phyloP scores from a whole-genome alignment of 495 filamentous ascomycete genomes.

The Aspergillus cavernicola region DNA sequence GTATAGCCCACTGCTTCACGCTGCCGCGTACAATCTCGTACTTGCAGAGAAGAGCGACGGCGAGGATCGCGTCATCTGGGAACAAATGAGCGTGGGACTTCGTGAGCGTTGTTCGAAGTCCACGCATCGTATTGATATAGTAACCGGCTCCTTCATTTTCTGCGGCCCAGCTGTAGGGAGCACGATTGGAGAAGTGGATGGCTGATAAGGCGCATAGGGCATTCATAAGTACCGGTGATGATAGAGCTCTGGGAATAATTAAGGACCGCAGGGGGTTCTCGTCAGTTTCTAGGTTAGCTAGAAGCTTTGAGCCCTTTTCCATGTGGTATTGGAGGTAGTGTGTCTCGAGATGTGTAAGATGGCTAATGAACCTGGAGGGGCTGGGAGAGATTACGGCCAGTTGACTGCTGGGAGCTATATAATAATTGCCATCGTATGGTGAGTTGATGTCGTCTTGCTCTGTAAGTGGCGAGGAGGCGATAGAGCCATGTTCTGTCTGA shows the following conservation, averaged over 20 bases:
- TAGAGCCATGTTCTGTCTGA: background rate
- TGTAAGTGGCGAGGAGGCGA: background rate
- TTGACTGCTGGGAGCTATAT: too few relatives aligned
- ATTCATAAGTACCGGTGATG: slow-evolving; percentile 41
- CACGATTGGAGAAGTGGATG: slow-evolving; percentile 40
- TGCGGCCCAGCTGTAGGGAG: slow-evolving; percentile 22
- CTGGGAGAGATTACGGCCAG: slow-evolving; percentile 1
- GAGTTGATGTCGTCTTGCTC: background rate
- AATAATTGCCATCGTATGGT: too few relatives aligned
- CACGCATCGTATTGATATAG: slow-evolving; percentile 37
- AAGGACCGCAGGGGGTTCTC: slow-evolving; percentile 41
- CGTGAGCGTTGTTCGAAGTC: slow-evolving; percentile 28
- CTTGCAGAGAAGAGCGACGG: slow-evolving; percentile 43
- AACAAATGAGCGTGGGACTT: slow-evolving; percentile 19
- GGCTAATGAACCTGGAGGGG: slow-evolving; percentile 21
- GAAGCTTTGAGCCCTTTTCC: slow-evolving; percentile 35
- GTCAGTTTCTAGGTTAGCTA: slow-evolving; percentile 41
- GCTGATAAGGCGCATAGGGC: slow-evolving; percentile 43
- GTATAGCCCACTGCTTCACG: slow-evolving; percentile 42
- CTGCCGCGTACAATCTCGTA: slow-evolving; percentile 44
- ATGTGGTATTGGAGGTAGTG: slow-evolving; percentile 46
- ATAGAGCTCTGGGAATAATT: slow-evolving; percentile 40
- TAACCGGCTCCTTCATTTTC: slow-evolving; percentile 34
- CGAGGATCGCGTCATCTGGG: slow-evolving; percentile 36
- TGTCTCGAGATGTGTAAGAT: slow-evolving; percentile 33